phyloP scores from a whole-genome alignment of 345 rosid species.

The Cardiospermum halicacabum region DNA sequence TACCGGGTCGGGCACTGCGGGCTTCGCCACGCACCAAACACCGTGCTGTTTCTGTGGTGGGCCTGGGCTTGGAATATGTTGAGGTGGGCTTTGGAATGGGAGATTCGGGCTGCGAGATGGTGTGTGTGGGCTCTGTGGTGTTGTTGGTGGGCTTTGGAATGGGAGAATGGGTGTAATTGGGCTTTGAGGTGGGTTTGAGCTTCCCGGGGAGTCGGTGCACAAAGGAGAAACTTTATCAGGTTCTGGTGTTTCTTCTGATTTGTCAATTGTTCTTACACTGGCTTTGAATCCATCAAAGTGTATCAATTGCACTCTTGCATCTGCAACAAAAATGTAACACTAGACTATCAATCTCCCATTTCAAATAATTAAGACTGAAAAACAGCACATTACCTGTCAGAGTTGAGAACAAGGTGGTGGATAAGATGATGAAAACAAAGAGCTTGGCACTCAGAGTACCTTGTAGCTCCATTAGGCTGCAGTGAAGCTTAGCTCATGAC shows the following conservation, averaged over 20 bases:
- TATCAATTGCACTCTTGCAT: conserved; percentile 20
- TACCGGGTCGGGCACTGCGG: conserved; percentile 27
- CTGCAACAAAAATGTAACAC: conserved; percentile 12
- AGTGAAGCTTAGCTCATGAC: not conserved
- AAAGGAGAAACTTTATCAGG: conserved; percentile 12
- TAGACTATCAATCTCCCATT: not conserved
- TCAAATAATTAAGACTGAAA: too few relatives aligned
- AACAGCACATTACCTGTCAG: conserved; percentile 14
- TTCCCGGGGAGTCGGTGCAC: conserved; percentile 17
- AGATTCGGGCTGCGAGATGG: conserved; percentile 11
- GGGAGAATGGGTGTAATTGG: conserved; percentile 9
- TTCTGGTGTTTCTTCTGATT: not conserved
- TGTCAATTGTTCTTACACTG: not conserved
- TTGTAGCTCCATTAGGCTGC: conserved; percentile 14
- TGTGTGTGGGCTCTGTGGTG: conserved; percentile 7
- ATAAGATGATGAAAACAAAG: not conserved
- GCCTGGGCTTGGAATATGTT: not conserved
- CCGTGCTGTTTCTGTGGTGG: conserved; percentile 18
- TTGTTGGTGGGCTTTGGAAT: conserved; percentile 8
- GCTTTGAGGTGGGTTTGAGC: conserved; percentile 28
- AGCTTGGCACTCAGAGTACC: not conserved
- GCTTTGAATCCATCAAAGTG: not conserved
- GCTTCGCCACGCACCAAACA: conserved; percentile 48
- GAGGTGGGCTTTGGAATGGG: conserved; percentile 14
- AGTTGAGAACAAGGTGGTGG: conserved; percentile 17